phyloP scores from a whole-genome alignment of 1,139 yeast genomes.

The Geotrichum siamense region DNA sequence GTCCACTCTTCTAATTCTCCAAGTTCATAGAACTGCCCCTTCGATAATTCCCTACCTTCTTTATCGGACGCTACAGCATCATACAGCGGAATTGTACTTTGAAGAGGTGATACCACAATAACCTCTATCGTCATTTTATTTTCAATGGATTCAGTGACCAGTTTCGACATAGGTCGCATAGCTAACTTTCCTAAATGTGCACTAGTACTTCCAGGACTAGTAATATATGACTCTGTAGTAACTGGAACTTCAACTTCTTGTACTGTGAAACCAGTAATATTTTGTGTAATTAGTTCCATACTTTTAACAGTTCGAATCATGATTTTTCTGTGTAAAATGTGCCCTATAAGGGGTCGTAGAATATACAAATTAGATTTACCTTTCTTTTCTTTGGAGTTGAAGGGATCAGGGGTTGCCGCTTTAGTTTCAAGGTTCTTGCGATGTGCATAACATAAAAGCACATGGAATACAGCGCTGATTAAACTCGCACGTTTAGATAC shows the following conservation, averaged over 20 bases:
- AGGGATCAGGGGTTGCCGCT: slow-evolving; percentile 33
- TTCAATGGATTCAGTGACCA: slow-evolving; percentile 13
- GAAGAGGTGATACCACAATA: slow-evolving; percentile 29
- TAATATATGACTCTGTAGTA: slow-evolving; percentile 8
- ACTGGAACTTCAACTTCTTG: slow-evolving; percentile 14
- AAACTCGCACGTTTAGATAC: slow-evolving; percentile 42
- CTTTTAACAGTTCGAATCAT: slow-evolving; percentile 41
- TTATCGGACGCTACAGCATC: slow-evolving; percentile 31
- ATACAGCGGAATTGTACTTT: slow-evolving; percentile 29
- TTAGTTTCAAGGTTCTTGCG: slow-evolving; percentile 43
- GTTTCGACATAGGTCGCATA: slow-evolving; percentile 27
- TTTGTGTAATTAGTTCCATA: slow-evolving; percentile 37
- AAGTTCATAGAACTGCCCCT: slow-evolving; percentile 46
- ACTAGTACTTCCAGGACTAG: slow-evolving; percentile 7
- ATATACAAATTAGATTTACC: slow-evolving; percentile 45
- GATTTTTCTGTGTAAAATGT: slow-evolving; percentile 54
- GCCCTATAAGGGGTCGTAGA: slow-evolving; percentile 62
- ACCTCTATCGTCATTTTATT: slow-evolving; percentile 21
- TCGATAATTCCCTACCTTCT: slow-evolving; percentile 22
- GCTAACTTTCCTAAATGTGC: slow-evolving; percentile 28
- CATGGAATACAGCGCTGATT: slow-evolving; percentile 46
- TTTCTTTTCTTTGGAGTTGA: slow-evolving; percentile 25
- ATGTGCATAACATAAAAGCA: slow-evolving; percentile 57
- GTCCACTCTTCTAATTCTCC: slow-evolving; percentile 59
- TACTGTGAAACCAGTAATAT: slow-evolving; percentile 23